Base-by-base conservation (phyloP, 257 asterid genomes). In the Thymus quinquecostatus region DNA sequence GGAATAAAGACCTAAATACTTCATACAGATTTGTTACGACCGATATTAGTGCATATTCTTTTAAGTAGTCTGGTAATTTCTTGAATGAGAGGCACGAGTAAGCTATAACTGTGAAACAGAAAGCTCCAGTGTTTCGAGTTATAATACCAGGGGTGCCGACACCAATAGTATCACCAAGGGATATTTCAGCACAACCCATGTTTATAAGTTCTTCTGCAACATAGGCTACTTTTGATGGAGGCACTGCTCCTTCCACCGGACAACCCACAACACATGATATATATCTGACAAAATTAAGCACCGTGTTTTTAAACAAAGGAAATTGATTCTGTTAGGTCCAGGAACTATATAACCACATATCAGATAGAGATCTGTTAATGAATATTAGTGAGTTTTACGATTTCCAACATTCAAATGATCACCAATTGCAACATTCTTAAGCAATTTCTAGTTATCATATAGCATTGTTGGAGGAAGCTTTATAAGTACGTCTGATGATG, bases 91-190 rank as follows among this genome's bases (percentile, higher is more conserved):
- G 21, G 2, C 62, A 45, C 32, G 45, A 36, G 30, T 14, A 13
- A 32, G 43, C 28, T 40, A 51, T 8, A 9, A 64, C 34, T 47
- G 50, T 60, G 61, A 41, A 55, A 66, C 28, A 40, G 54, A 36
- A 53, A 45, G 8, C 12, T 38, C 28, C 51, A 48, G 30, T 10
- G 43, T 36, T 58, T 34, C 38, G 65, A 64, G 68, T 55, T 68
- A 70, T 30, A 70, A 77, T 94, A 94, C 99, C 98, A 75, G 98
- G 99, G 77, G 98, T 91, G 70, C 98, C 98, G 69, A 91, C 96
- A 51, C 99, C 97, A 61, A 91, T 89, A 8, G 98, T 94, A 75
- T 91, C 96, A 50, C 99, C 99, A 70, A 94, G 97, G 49, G 99
- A 94, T 64, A 94, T 91, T 78, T 94, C 97, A 78, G 70, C 75